These are phyloP conservation scores for Acrocalymma vagum DNA, from an alignment of 2,329 filamentous ascomycete species.

Conservation along the genomic window DNA sequence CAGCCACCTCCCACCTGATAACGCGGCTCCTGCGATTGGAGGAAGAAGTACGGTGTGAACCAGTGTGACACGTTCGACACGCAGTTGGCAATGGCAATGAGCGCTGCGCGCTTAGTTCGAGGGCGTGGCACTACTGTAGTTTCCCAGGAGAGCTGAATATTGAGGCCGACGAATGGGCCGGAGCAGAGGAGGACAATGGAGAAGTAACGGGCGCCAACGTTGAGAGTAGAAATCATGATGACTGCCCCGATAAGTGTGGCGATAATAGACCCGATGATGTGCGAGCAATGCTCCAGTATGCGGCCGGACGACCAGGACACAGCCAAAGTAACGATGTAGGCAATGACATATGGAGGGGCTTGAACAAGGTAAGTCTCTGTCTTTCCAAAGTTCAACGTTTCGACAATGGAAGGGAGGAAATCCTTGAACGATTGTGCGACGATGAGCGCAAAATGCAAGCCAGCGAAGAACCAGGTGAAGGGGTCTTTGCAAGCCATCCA, in stretches of 20 bases:
- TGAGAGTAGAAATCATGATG: conserved; percentile 37
- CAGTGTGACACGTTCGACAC: conserved; percentile 50
- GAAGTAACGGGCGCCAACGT: conserved; percentile 40
- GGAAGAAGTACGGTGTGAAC: conserved; percentile 53
- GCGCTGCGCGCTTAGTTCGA: conserved; percentile 51
- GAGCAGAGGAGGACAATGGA: conserved; percentile 35
- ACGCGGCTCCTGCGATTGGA: conserved; percentile 17
- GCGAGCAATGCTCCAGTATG: conserved; percentile 37
- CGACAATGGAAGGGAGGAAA: conserved; percentile 37
- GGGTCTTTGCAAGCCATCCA: conserved; percentile 46
- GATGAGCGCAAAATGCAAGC: conserved; percentile 47
- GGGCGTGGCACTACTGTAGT: conserved; percentile 52
- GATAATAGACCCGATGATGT: conserved; percentile 31
- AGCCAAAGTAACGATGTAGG: conserved; percentile 31
- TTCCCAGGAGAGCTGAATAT: conserved; percentile 54
- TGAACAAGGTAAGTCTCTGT: conserved; percentile 50
- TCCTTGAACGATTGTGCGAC: conserved; percentile 38
- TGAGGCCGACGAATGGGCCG: conserved; percentile 49
- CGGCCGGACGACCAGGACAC: conserved; percentile 36
- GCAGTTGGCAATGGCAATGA: conserved; percentile 54
- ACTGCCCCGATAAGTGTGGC: conserved; percentile 24
- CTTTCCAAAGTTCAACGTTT: conserved; percentile 19
- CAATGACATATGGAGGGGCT: conserved; percentile 49
- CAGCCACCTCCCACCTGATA: conserved; percentile 23
- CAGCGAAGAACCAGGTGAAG: conserved; percentile 50